Evolutionary conservation across 371 early-diverging fungal genomes (phyloP).

Genomic region (Mortierella sp.): DNA sequence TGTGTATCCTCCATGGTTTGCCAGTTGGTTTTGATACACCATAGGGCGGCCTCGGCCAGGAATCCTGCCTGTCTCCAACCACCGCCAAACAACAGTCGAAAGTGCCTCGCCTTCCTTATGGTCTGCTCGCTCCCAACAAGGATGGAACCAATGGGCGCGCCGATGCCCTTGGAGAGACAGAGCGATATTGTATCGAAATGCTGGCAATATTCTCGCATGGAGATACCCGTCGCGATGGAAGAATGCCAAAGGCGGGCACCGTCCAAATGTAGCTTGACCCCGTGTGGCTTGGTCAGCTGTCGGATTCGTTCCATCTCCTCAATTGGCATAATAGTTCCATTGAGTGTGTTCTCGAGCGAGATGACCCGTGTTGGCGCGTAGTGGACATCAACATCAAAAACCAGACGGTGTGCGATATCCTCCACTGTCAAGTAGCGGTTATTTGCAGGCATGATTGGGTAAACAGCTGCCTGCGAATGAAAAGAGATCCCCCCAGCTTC

Average conservation of each 20-base stretch:
- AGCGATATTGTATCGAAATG: slow-evolving; percentile 88
- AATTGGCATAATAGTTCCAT: slow-evolving; percentile 83
- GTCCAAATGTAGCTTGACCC: slow-evolving; percentile 86
- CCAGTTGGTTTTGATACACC: slow-evolving; percentile 73
- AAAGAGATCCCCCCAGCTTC: slow-evolving; percentile 89
- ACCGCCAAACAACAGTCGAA: slow-evolving; percentile 93
- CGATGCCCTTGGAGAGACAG: slow-evolving; percentile 91
- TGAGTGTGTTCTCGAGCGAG: slow-evolving; percentile 91
- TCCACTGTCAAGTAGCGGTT: slow-evolving; percentile 75
- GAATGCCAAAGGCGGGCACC: slow-evolving; percentile 97
- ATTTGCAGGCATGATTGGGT: slow-evolving; percentile 73
- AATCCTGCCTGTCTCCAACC: slow-evolving; percentile 91
- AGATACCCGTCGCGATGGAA: slow-evolving; percentile 71
- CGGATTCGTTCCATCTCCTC: slow-evolving; percentile 78
- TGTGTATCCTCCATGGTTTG: slow-evolving; percentile 79
- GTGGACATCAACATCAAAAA: slow-evolving; percentile 59
- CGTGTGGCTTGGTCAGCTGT: slow-evolving; percentile 65
- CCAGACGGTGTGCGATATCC: slow-evolving; percentile 68
- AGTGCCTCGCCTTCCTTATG: slow-evolving; percentile 84
- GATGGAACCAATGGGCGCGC: slow-evolving; percentile 93
- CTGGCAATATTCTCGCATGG: slow-evolving; percentile 75
- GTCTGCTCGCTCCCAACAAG: slow-evolving; percentile 76
- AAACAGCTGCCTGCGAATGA: slow-evolving; percentile 81
- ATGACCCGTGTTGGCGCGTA: slow-evolving; percentile 86
- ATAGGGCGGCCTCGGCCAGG: slow-evolving; percentile 81